These are phyloP conservation scores for Paraglomus occultum DNA, from an alignment of 192 early-diverging fungal genomes.

Conservation along the genomic window DNA sequence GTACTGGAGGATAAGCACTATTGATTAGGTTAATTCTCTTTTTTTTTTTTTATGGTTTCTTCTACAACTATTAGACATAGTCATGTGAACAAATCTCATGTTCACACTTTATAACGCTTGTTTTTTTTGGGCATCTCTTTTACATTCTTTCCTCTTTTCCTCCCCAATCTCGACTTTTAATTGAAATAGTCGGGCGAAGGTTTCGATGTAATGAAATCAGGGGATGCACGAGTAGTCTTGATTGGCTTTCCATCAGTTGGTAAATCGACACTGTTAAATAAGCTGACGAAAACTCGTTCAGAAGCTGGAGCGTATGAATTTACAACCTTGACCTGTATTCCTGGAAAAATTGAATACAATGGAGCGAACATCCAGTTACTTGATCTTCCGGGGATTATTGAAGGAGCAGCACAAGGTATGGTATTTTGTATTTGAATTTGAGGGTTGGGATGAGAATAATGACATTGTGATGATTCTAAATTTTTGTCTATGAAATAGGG, in stretches of 20 bases:
- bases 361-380: slow-evolving; percentile 96
- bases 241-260: slow-evolving; percentile 99
- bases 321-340: slow-evolving; percentile 95
- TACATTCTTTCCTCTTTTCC: background rate
- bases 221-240: slow-evolving; percentile 92
- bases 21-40: background rate
- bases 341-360: slow-evolving; percentile 93
- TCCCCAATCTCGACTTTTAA: background rate
- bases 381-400: slow-evolving; percentile 99
- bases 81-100: too few relatives aligned
- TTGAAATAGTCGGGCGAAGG: slow-evolving; percentile 67
- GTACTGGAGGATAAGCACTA: slow-evolving; percentile 17
- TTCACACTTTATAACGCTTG: background rate
- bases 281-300: slow-evolving; percentile 88
- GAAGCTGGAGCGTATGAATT: slow-evolving; percentile 91
- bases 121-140: background rate
- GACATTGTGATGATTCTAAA: background rate
- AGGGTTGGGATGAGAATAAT: background rate
- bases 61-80: too few relatives aligned
- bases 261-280: slow-evolving; percentile 94
- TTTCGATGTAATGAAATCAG: slow-evolving; percentile 97
- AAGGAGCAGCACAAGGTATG: slow-evolving; percentile 90
- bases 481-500: slow-evolving; percentile 6
- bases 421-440: background rate
- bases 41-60: slow-evolving; percentile 23